These are phyloP conservation scores for Spatholobus suberectus DNA, from an alignment of 306 rosid genomes.

Conservation along the genomic window DNA sequence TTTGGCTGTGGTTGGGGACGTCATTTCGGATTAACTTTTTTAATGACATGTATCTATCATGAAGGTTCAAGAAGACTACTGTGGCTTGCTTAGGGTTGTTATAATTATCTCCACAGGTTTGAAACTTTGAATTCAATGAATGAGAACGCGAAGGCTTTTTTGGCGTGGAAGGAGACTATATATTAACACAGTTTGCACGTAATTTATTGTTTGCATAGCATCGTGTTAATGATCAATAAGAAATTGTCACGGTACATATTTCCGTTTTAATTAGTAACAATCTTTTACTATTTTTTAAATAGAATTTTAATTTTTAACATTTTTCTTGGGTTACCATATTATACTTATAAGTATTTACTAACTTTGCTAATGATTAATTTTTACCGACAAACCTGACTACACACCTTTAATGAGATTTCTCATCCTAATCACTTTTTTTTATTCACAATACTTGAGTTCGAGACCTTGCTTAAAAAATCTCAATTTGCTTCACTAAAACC, in stretches of 20 bases:
- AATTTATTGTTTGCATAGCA: neutral
- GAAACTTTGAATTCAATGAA: conserved; percentile 21
- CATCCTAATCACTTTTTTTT: too few relatives aligned
- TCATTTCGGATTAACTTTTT: neutral
- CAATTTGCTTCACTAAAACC: too few relatives aligned
- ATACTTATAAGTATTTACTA: too few relatives aligned
- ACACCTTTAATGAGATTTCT: too few relatives aligned
- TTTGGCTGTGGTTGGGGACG: neutral
- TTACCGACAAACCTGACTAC: too few relatives aligned
- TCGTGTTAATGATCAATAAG: neutral
- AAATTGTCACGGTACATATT: neutral
- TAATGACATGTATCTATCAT: neutral
- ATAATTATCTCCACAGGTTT: neutral
- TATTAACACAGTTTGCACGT: neutral
- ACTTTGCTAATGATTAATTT: too few relatives aligned
- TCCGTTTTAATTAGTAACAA: neutral
- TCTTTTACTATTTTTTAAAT: neutral
- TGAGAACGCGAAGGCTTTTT: neutral
- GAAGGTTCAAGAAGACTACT: neutral
- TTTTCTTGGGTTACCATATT: too few relatives aligned
- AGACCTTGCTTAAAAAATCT: too few relatives aligned
- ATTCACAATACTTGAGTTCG: too few relatives aligned
- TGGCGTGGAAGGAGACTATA: neutral
- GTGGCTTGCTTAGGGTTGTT: neutral
- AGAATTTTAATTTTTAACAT: too few relatives aligned